Conservation (phyloP, 2,329 filamentous ascomycete species). For the Alternaria arbusti region DNA sequence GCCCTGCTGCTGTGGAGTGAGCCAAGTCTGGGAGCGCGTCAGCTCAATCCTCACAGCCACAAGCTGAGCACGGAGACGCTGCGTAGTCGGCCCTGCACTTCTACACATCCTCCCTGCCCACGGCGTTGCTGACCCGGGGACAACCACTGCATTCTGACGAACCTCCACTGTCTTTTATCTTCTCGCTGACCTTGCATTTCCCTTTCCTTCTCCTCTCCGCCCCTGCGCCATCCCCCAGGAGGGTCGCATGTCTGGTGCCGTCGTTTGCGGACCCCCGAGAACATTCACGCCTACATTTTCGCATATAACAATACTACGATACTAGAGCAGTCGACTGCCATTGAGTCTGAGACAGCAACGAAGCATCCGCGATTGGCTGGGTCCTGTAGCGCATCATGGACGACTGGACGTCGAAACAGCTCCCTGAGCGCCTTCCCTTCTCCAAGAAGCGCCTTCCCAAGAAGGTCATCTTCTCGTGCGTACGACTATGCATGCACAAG, state of each 20-base stretch:
- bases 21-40: slow-evolving; percentile 21
- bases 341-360: neutral
- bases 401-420: slow-evolving; percentile 45
- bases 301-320: neutral
- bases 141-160: slow-evolving; percentile 10
- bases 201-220: slow-evolving; percentile 22
- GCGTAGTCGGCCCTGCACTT: slow-evolving; percentile 5
- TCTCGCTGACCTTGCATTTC: slow-evolving; percentile 1
- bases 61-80: slow-evolving; percentile 5
- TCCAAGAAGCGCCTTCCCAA: slow-evolving; percentile 59
- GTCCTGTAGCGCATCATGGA: slow-evolving; percentile 41
- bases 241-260: slow-evolving; percentile 35
- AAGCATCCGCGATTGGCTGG: slow-evolving; percentile 10
- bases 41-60: slow-evolving; percentile 20
- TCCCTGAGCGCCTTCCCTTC: slow-evolving; percentile 58
- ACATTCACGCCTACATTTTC: neutral
- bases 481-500: slow-evolving; percentile 13
- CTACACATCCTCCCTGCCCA: slow-evolving; percentile 15
- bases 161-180: slow-evolving; percentile 16
- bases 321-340: neutral
- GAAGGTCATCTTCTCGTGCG: slow-evolving; percentile 61
- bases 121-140: slow-evolving; percentile 18
- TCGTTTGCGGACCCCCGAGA: slow-evolving; percentile 19
- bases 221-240: slow-evolving; percentile 34
- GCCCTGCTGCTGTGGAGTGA: slow-evolving; percentile 15